A percentile compares a stretch with the other conserved stretches of the same genome.
Evolutionary conservation across 805 yeast genomes (phyloP).

Genomic region (Kodamaea neixiangensis): DNA sequence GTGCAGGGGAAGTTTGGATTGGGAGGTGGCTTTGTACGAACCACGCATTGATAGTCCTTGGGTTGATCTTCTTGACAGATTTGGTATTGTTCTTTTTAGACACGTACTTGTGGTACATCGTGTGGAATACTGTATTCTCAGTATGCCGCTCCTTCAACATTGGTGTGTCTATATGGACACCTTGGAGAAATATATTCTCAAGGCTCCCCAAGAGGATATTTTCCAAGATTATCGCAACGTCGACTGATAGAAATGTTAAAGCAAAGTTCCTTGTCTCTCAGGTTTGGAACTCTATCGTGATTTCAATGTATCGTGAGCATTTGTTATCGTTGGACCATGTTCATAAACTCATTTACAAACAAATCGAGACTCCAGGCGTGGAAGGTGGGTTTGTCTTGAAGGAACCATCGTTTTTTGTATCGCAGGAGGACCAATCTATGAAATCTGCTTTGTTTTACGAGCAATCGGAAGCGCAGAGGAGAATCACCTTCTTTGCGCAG

Average conservation of each 20-base stretch:
- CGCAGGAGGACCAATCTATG: constrained; percentile 76
- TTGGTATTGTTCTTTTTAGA: constrained; percentile 72
- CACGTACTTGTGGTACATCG: constrained; percentile 82
- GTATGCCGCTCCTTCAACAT: constrained; percentile 67
- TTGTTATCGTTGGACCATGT: constrained; percentile 72
- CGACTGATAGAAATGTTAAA: constrained; percentile 34
- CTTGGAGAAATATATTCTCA: constrained; percentile 81
- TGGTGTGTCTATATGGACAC: constrained; percentile 85
- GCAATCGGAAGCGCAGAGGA: constrained; percentile 76
- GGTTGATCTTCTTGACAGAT: constrained; percentile 59
- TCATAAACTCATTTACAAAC: constrained; percentile 62
- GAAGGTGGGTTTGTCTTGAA: constrained; percentile 47
- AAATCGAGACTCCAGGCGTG: constrained; percentile 36
- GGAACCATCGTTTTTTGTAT: constrained; percentile 77
- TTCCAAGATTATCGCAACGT: constrained; percentile 62
- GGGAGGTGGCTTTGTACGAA: constrained; percentile 54
- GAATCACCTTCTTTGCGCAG: constrained; percentile 88
- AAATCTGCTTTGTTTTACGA: constrained; percentile 57
- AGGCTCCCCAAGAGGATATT: constrained; percentile 74
- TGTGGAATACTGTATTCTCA: constrained; percentile 76
- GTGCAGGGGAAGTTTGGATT: constrained; percentile 61
- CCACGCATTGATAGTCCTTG: constrained; percentile 59
- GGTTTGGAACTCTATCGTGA: constrained; percentile 82
- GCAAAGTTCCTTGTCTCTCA: constrained; percentile 44
- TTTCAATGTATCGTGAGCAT: constrained; percentile 82